These are phyloP conservation scores for Fusarium acutatum DNA, from an alignment of 2,329 filamentous ascomycete genomes.

Conservation along the genomic window DNA sequence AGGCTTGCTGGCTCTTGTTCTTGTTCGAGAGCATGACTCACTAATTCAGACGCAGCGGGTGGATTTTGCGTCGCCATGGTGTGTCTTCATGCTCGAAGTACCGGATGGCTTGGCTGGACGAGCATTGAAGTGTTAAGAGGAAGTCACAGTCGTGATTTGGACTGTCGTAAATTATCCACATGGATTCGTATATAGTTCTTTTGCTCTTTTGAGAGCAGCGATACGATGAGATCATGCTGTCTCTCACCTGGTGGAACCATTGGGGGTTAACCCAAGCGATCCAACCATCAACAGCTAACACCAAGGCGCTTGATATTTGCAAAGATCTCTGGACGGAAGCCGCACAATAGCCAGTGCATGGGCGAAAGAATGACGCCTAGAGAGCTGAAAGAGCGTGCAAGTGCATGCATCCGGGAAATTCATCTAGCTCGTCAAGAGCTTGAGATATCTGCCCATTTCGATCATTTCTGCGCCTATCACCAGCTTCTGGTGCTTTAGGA, in stretches of 20 bases:
- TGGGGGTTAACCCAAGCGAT: slow-evolving; percentile 37
- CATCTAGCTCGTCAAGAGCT: slow-evolving; percentile 7
- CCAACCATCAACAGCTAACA: slow-evolving; percentile 16
- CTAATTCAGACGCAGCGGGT: neutral
- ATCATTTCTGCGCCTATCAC: slow-evolving; percentile 12
- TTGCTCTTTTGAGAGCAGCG: slow-evolving; percentile 28
- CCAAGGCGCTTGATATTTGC: slow-evolving; percentile 31
- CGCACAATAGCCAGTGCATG: slow-evolving; percentile 5
- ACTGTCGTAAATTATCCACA: slow-evolving; percentile 48
- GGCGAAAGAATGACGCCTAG: slow-evolving; percentile 4
- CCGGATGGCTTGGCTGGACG: neutral
- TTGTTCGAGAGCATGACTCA: neutral
- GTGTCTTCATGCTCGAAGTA: neutral
- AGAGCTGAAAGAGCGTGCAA: slow-evolving; percentile 37
- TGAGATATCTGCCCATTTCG: slow-evolving; percentile 9
- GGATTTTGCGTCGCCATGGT: neutral
- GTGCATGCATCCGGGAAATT: slow-evolving; percentile 33
- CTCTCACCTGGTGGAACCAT: slow-evolving; percentile 31
- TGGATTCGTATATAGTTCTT: slow-evolving; percentile 50
- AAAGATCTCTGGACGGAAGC: slow-evolving; percentile 13
- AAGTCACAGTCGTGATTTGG: slow-evolving; percentile 2
- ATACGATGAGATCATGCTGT: slow-evolving; percentile 20
- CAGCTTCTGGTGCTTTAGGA: slow-evolving; percentile 1
- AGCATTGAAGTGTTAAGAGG: slow-evolving; percentile 16
- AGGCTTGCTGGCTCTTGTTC: neutral